Evolutionary conservation across 78 protist genomes (phyloP), one percentile per base, ranked within the genome.

Genomic region (Dictyostelium brefeldianum): DNA sequence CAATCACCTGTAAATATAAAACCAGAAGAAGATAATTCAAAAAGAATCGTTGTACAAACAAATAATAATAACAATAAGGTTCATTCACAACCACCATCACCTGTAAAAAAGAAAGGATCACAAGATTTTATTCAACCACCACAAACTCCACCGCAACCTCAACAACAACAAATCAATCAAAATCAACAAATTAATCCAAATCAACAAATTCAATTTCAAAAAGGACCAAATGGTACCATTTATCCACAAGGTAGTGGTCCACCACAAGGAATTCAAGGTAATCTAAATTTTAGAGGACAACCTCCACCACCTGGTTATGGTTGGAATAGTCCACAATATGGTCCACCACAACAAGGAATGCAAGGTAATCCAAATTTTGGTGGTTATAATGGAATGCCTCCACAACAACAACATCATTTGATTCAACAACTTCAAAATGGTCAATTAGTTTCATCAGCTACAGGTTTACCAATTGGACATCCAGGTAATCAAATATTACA

Each of bases 31-130:
- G 65, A 56, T 7, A 56, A 56, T 6, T 20, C 27, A 20, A 10
- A 20, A 14, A 25, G 65, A 20, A 56, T 20, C 5, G 65, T 56
- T 56, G 43, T 36, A 36, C 43, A 36, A 36, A 36, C 43, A 36
- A 36, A 36, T 36, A 36, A 36, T 14, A 47, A 20, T 47, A 73
- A 47, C 0, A 36, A 47, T 43, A 36, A 25, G 14, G 17, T 14
- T 8, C 78, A 47, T 6, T 47, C 50, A 18, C 69, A 48, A 27
- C 83, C 83, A 29, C 17, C 83, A 9, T 78, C 83, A 29, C 83
- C 83, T 14, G 29, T 56, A 14, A 53, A 50, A 50, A 53, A 48
- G 59, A 20, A 46, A 29, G 17, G 65, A 27, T 31, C 54, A 8
- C 65, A 56, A 56, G 65, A 56, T 47, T 18, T 47, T 47, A 47